These are phyloP conservation scores for Apophysomyces trapeziformis DNA, from an alignment of 371 early-diverging fungal genomes.

Conservation along the genomic window DNA sequence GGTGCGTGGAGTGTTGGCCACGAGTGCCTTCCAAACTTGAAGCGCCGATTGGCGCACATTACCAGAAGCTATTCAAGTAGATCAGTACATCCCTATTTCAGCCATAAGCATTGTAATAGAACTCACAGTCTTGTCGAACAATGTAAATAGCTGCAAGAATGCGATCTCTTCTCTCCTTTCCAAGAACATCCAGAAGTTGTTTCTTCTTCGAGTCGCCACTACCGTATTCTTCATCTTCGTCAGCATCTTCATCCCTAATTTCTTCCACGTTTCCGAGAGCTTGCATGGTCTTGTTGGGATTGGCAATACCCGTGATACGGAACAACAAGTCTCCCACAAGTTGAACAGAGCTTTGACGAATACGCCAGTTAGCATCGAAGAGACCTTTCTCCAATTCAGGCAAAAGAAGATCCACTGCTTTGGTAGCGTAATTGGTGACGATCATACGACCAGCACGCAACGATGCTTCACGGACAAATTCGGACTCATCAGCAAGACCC, in stretches of 20 bases:
- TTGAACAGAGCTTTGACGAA: constrained; percentile 93
- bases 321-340: constrained; percentile 94
- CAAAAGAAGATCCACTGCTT: constrained; percentile 88
- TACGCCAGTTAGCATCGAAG: constrained; percentile 93
- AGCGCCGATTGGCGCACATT: constrained; percentile 90
- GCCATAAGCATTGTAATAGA: constrained; percentile 2
- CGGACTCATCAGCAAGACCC: constrained; percentile 95
- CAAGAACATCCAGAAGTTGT: constrained; percentile 82
- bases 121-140: constrained; percentile 76
- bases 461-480: constrained; percentile 92
- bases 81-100: not conserved
- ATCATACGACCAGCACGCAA: constrained; percentile 93
- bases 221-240: constrained; percentile 56
- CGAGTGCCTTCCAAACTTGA: constrained; percentile 95
- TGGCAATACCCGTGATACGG: constrained; percentile 86
- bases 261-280: constrained; percentile 49
- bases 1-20: constrained; percentile 95
- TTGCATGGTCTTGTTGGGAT: constrained; percentile 50
- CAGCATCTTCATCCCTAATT: constrained; percentile 58
- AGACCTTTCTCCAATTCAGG: constrained; percentile 92
- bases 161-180: constrained; percentile 83
- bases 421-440: constrained; percentile 86
- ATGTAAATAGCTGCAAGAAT: constrained; percentile 95
- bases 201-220: constrained; percentile 73
- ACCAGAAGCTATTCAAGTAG: constrained; percentile 51